Evolutionary conservation across 257 asterid genomes (phyloP).

Genomic region (Prunella vulgaris): DNA sequence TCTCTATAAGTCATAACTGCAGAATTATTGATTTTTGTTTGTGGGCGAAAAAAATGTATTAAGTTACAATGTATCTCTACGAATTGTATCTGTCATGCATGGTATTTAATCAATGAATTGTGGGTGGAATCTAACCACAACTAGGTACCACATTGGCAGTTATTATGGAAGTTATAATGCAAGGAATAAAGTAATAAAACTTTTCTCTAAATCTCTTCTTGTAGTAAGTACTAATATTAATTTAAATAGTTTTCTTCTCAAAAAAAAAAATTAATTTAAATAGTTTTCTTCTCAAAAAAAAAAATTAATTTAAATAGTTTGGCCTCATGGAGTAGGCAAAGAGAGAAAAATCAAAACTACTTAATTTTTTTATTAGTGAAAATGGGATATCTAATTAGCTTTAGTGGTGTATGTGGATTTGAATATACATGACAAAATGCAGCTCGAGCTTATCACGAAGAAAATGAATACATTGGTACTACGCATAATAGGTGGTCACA

Average conservation of each 20-base stretch:
- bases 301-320: too few relatives aligned
- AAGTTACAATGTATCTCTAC: constrained; percentile 4
- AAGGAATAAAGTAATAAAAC: not conserved
- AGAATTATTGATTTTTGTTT: constrained; percentile 20
- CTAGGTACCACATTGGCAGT: not conserved
- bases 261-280: too few relatives aligned
- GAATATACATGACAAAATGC: too few relatives aligned
- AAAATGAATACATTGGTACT: too few relatives aligned
- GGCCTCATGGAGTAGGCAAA: not conserved
- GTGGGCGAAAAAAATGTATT: not conserved
- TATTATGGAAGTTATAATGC: not conserved
- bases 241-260: too few relatives aligned
- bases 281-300: too few relatives aligned
- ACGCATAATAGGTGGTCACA: too few relatives aligned
- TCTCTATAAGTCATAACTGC: not conserved
- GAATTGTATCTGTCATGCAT: not conserved
- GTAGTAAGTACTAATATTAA: not conserved
- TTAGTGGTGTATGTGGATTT: not conserved
- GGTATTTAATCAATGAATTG: constrained; percentile 18
- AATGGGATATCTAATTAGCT: too few relatives aligned
- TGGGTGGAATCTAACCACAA: not conserved
- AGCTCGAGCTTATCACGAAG: too few relatives aligned
- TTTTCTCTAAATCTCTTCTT: not conserved
- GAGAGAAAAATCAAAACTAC: not conserved
- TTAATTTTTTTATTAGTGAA: not conserved